phyloP scores from a whole-genome alignment of 768 basidiomycete species.

The Mycena pura region DNA sequence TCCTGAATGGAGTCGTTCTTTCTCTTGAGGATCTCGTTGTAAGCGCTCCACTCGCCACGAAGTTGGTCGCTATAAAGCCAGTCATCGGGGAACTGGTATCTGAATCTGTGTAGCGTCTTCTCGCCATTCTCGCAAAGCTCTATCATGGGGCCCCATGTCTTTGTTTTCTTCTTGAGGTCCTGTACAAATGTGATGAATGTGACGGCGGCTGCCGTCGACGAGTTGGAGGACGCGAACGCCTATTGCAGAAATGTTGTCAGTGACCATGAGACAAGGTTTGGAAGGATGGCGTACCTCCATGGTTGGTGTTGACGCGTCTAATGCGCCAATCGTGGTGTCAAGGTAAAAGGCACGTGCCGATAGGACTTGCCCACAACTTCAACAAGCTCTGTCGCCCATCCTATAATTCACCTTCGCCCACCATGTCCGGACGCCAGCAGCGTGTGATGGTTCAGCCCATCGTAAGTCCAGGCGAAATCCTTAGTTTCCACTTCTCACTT shows the following conservation, averaged over 20 bases:
- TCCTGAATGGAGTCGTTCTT: slow-evolving; percentile 99
- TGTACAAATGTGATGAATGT: slow-evolving; percentile 99
- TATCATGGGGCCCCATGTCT: slow-evolving; percentile 96
- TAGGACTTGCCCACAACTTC: slow-evolving; percentile 13
- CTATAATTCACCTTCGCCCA: slow-evolving; percentile 27
- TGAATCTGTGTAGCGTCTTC: slow-evolving; percentile 95
- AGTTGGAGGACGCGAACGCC: slow-evolving; percentile 79
- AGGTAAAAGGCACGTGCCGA: slow-evolving; percentile 13
- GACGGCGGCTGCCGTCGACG: slow-evolving; percentile 97
- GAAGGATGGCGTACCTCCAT: slow-evolving; percentile 51
- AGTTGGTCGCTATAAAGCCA: slow-evolving; percentile 99
- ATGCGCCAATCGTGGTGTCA: slow-evolving; percentile 15
- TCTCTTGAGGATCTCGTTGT: slow-evolving; percentile 95
- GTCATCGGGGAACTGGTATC: slow-evolving; percentile 96
- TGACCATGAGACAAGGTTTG: neutral
- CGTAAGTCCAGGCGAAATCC: slow-evolving; percentile 58
- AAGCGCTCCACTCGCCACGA: slow-evolving; percentile 97
- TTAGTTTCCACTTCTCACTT: slow-evolving; percentile 14
- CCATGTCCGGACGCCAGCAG: slow-evolving; percentile 91
- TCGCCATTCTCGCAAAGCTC: slow-evolving; percentile 94
- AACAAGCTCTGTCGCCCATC: slow-evolving; percentile 4
- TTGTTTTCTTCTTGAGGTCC: slow-evolving; percentile 96
- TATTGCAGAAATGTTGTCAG: slow-evolving; percentile 34
- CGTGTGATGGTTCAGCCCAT: slow-evolving; percentile 99
- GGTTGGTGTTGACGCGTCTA: slow-evolving; percentile 46